phyloP scores from a whole-genome alignment of 805 yeast genomes.

The Candida sakaeoensis region DNA sequence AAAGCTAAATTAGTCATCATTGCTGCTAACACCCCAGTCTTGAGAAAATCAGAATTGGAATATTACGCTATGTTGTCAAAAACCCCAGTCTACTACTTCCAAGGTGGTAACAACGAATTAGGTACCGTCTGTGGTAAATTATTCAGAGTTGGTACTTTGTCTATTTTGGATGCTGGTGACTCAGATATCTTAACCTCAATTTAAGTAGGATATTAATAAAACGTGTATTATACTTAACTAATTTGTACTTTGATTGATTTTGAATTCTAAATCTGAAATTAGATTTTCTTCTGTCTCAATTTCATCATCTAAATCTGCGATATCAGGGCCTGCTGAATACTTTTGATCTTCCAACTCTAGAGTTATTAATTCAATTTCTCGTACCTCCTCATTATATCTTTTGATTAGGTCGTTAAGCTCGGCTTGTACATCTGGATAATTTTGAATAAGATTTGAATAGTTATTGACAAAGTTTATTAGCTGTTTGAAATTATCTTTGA shows the following conservation, averaged over 20 bases:
- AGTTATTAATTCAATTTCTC: background rate
- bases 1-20: slow-evolving; percentile 97
- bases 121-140: slow-evolving; percentile 99
- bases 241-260: slow-evolving; percentile 5
- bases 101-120: slow-evolving; percentile 99
- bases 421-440: slow-evolving; percentile 12
- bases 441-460: slow-evolving; percentile 21
- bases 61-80: slow-evolving; percentile 99
- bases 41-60: slow-evolving; percentile 99
- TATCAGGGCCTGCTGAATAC: slow-evolving; percentile 7
- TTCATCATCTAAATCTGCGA: slow-evolving; percentile 32
- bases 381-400: slow-evolving; percentile 3
- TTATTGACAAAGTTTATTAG: slow-evolving; percentile 27
- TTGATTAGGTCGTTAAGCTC: slow-evolving; percentile 27
- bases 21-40: slow-evolving; percentile 99
- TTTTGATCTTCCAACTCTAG: background rate
- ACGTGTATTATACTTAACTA: slow-evolving; percentile 1
- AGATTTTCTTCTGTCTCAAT: slow-evolving; percentile 46
- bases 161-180: slow-evolving; percentile 98
- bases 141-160: slow-evolving; percentile 98
- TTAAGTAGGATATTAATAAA: slow-evolving; percentile 10
- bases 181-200: slow-evolving; percentile 88
- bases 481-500: slow-evolving; percentile 1
- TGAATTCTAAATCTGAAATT: slow-evolving; percentile 37
- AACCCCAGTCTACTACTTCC: slow-evolving; percentile 97